Conservation (phyloP, 2,329 filamentous ascomycete genomes). For the Colletotrichum paranaense region DNA sequence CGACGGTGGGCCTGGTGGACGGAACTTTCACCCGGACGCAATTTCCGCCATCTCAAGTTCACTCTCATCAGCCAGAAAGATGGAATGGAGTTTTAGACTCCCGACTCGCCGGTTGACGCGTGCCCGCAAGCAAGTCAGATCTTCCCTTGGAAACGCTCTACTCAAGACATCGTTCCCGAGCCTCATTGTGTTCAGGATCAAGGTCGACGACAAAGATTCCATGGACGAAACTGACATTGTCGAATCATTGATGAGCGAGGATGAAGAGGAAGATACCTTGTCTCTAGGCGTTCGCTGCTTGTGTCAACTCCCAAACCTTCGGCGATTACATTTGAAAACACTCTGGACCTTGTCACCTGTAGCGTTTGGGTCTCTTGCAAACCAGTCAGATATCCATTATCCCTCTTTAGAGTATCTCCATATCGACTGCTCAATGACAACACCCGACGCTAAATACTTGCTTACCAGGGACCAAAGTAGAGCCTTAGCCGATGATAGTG, state of each 20-base stretch:
- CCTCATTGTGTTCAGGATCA: slow-evolving; percentile 7
- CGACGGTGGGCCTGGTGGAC: background rate
- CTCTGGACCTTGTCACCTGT: background rate
- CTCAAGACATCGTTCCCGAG: background rate
- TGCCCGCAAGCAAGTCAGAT: background rate
- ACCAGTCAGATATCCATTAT: background rate
- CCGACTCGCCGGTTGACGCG: background rate
- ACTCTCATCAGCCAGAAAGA: background rate
- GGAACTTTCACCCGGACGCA: background rate
- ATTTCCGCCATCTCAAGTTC: background rate
- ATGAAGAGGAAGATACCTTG: background rate
- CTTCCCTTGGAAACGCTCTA: background rate
- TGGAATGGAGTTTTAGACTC: background rate
- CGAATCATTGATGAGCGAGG: background rate
- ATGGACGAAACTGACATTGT: background rate
- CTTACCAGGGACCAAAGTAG: background rate
- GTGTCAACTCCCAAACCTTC: background rate
- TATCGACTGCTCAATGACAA: background rate
- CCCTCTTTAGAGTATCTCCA: background rate
- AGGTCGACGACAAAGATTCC: background rate
- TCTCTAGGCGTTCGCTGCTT: background rate
- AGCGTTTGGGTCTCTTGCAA: background rate
- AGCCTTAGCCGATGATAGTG: background rate
- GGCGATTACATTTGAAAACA: background rate
- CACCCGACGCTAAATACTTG: background rate